Conservation (phyloP, 108 stramenopile species). For the Cyclotella atomus region DNA sequence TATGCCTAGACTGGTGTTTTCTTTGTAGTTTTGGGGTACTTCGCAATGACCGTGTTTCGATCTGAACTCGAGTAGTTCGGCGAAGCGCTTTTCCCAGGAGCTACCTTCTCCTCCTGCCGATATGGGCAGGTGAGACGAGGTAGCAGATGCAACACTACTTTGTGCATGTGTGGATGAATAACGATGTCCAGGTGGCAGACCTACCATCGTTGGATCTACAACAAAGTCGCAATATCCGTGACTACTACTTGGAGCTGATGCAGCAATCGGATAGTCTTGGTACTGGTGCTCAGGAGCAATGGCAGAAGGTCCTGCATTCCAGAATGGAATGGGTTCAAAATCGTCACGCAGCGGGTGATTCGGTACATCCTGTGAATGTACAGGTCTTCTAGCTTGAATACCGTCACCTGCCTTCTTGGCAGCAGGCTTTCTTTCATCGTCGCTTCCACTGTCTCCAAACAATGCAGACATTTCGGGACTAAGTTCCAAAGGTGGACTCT, state of each 20-base stretch:
- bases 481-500: slow-evolving; percentile 11
- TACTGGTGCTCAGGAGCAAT: background rate
- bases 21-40: slow-evolving; percentile 73
- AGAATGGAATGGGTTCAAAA: slow-evolving; percentile 44
- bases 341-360: background rate
- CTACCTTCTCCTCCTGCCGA: slow-evolving; percentile 22
- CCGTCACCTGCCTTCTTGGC: slow-evolving; percentile 4
- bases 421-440: slow-evolving; percentile 54
- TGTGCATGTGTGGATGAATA: no score
- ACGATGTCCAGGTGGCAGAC: background rate
- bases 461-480: background rate
- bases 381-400: no score
- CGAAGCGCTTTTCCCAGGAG: slow-evolving; percentile 33
- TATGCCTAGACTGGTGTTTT: slow-evolving; percentile 74
- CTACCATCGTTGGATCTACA: background rate
- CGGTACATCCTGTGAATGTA: background rate
- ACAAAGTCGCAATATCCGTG: background rate
- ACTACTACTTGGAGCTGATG: background rate
- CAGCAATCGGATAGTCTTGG: slow-evolving; percentile 1
- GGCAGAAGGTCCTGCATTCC: slow-evolving; percentile 3
- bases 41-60: slow-evolving; percentile 68
- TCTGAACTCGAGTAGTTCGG: slow-evolving; percentile 32
- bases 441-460: slow-evolving; percentile 15
- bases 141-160: no score
- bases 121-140: background rate